A percentile compares a stretch with the other conserved stretches of the same genome.
phyloP scores from a whole-genome alignment of 345 rosid species.

The Lumnitzera littorea region DNA sequence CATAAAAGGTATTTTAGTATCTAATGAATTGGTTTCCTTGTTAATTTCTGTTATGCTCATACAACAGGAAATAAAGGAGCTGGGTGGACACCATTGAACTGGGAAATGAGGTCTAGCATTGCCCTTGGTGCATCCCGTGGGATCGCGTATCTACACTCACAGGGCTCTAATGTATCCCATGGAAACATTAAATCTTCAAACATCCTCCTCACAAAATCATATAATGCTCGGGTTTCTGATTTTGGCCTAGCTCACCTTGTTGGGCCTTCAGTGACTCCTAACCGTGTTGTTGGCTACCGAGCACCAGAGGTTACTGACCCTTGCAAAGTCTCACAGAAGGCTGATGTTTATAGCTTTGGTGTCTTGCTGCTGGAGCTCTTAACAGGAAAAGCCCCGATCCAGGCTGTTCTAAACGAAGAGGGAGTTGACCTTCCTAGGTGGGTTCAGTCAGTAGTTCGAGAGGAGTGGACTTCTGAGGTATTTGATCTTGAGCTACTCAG shows the following conservation, averaged over 20 bases:
- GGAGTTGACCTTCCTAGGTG: slow-evolving; percentile 94
- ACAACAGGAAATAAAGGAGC: slow-evolving; percentile 83
- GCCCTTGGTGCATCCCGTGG: slow-evolving; percentile 90
- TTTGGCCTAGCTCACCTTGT: slow-evolving; percentile 85
- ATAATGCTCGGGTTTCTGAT: slow-evolving; percentile 86
- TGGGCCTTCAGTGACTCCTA: slow-evolving; percentile 62
- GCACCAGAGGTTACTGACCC: slow-evolving; percentile 97
- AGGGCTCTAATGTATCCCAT: slow-evolving; percentile 69
- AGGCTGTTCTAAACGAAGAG: slow-evolving; percentile 76
- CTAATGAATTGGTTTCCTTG: no score
- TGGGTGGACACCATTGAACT: slow-evolving; percentile 76
- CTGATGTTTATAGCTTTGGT: slow-evolving; percentile 94
- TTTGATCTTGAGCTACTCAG: slow-evolving; percentile 85
- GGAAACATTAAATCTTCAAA: slow-evolving; percentile 94
- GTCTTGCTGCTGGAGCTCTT: slow-evolving; percentile 77
- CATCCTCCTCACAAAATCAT: slow-evolving; percentile 60
- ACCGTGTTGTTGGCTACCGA: slow-evolving; percentile 74
- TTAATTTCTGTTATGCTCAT: neutral
- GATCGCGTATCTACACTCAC: slow-evolving; percentile 76
- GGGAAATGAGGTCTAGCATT: slow-evolving; percentile 70
- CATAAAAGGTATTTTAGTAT: no score
- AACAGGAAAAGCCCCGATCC: slow-evolving; percentile 85
- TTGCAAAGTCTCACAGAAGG: slow-evolving; percentile 80
- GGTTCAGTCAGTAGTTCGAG: slow-evolving; percentile 83
- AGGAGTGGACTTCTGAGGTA: slow-evolving; percentile 85